phyloP scores from a whole-genome alignment of 2,329 filamentous ascomycete species.

The Ophiostoma piceae region DNA sequence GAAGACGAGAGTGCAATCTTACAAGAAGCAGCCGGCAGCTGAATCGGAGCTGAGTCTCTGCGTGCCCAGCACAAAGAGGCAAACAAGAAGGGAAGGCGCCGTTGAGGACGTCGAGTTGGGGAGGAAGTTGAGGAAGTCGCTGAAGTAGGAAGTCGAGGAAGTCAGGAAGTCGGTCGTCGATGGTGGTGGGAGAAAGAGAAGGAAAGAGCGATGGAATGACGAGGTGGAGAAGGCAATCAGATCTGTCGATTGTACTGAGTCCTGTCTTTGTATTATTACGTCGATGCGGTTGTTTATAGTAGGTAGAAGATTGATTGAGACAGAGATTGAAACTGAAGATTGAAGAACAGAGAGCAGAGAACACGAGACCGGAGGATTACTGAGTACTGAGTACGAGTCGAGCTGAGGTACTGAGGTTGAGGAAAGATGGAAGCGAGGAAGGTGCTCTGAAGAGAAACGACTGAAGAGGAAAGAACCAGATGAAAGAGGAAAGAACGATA shows the following conservation, averaged over 20 bases:
- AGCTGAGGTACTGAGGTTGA: no score
- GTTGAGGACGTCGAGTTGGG: neutral
- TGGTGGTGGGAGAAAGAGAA: neutral
- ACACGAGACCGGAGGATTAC: neutral
- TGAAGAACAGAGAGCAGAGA: no score
- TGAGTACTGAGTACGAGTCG: neutral
- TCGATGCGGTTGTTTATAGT: conserved; percentile 9
- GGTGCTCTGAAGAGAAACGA: neutral
- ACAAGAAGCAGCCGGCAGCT: neutral
- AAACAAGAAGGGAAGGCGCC: neutral
- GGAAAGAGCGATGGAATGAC: conserved; percentile 12
- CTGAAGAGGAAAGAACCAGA: neutral
- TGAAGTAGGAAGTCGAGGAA: neutral
- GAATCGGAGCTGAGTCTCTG: neutral
- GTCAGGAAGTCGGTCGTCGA: neutral
- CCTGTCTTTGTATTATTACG: neutral
- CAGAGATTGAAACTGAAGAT: neutral
- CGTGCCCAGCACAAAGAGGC: neutral
- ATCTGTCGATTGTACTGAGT: conserved; percentile 3
- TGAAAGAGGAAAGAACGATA: conserved; percentile 3
- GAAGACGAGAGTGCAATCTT: neutral
- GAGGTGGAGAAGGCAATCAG: conserved; percentile 11
- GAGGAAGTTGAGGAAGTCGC: neutral
- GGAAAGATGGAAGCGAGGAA: neutral
- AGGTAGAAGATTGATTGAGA: neutral